These are phyloP conservation scores for Starmerella floris DNA, from an alignment of 805 yeast genomes.

Conservation along the genomic window DNA sequence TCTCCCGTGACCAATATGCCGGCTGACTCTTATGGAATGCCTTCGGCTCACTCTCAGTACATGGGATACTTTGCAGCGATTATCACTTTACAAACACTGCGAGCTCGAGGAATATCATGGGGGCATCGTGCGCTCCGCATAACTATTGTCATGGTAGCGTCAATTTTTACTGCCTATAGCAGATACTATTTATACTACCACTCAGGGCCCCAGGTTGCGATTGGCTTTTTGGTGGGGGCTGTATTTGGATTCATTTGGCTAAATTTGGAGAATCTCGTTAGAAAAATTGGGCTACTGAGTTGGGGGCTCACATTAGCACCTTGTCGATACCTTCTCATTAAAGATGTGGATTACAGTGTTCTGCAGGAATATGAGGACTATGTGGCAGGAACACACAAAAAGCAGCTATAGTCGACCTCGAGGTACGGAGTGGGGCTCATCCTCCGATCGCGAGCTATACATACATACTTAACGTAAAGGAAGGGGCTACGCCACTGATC, in stretches of 20 bases:
- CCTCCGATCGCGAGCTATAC: too few species aligned
- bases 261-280: constrained; percentile 36
- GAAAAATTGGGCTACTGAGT: constrained; percentile 57
- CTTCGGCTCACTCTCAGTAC: constrained; percentile 91
- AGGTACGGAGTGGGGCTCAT: too few species aligned
- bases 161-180: constrained; percentile 45
- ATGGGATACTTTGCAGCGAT: constrained; percentile 61
- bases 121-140: constrained; percentile 21
- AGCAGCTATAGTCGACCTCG: background rate
- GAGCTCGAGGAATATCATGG: constrained; percentile 5
- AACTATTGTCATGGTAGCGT: constrained; percentile 18
- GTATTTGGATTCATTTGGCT: constrained; percentile 48
- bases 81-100: constrained; percentile 25
- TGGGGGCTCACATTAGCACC: constrained; percentile 51
- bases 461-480: too few species aligned
- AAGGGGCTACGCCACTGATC: too few species aligned
- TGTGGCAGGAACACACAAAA: background rate
- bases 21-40: constrained; percentile 79
- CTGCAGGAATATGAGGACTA: constrained; percentile 24
- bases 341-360: constrained; percentile 30
- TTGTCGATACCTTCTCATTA: constrained; percentile 31
- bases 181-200: constrained; percentile 73
- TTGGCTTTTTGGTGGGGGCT: constrained; percentile 56
- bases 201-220: constrained; percentile 53
- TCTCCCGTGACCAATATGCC: constrained; percentile 23